phyloP scores from a whole-genome alignment of 2,329 filamentous ascomycete species.

The Stemphylium vesicarium region DNA sequence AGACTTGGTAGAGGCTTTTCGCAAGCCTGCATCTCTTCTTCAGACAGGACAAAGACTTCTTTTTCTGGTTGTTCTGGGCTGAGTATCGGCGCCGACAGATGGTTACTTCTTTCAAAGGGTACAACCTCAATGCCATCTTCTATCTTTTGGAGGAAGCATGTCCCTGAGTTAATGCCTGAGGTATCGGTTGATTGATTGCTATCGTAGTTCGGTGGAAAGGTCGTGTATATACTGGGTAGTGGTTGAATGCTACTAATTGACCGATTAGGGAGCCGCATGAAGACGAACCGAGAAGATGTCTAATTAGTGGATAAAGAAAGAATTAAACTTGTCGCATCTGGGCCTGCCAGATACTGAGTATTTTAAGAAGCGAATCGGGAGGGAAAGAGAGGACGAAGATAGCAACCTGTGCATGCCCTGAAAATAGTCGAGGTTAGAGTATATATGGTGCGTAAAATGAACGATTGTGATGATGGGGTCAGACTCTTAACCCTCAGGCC shows the following conservation, averaged over 20 bases:
- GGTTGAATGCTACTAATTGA: conserved; percentile 31
- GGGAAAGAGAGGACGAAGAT: conserved; percentile 20
- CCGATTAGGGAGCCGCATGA: conserved; percentile 35
- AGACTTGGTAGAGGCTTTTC: conserved; percentile 35
- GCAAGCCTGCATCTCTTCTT: background rate
- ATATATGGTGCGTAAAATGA: conserved; percentile 16
- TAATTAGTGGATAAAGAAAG: background rate
- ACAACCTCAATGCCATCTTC: conserved; percentile 42
- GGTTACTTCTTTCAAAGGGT: conserved; percentile 35
- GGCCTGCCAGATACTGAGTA: conserved; percentile 22
- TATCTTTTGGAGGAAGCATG: conserved; percentile 21
- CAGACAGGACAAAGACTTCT: conserved; percentile 28
- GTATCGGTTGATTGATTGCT: conserved; percentile 9
- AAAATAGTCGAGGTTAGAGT: conserved; percentile 4
- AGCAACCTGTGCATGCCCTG: conserved; percentile 24
- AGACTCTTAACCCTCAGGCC: conserved; percentile 8
- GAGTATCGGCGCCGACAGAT: conserved; percentile 33
- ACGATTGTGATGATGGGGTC: background rate
- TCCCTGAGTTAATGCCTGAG: conserved; percentile 17
- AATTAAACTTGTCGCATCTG: conserved; percentile 5
- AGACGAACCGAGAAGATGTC: background rate
- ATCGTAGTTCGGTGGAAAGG: conserved; percentile 25
- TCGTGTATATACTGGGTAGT: conserved; percentile 39
- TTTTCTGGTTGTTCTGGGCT: conserved; percentile 37
- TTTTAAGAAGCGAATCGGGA: conserved; percentile 8